Base-by-base conservation (phyloP, 140 eudicot species). In the Erigeron philadelphicus region DNA sequence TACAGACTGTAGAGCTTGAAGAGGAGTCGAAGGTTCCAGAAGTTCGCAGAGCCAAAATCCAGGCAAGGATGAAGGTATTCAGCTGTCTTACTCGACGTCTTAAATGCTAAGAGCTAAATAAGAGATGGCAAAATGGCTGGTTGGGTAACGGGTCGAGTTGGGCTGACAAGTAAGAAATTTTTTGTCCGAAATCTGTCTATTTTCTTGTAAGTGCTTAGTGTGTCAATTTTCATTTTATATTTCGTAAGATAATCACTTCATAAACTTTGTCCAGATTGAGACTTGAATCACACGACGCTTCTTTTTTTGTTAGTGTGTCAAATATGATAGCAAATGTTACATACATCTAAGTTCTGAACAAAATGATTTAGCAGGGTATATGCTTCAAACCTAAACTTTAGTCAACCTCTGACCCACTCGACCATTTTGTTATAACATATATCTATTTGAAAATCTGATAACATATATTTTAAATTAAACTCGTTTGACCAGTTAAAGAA, bases 1-100 rank as follows among this genome's bases (percentile, higher is more conserved):
- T 81, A 70, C 82, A 86, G 35, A 65, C 81, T 6, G 73, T 84
- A 11, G 94, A 86, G 79, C 55, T 72, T 72, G 93, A 88, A 69
- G 87, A 81, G 58, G 81, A 80, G 42, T 66, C 77, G 18, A 53
- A 60, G 60, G 66, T 59, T 63, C 90, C 96, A 59, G 88, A 86
- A 74, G 64, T 81, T 38, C 83, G 82, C 21, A 76, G 63, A 64
- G 79, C 64, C 62, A 84, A 80, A 65, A 75, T 86, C 53, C 88
- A 78, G 52, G 92, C 86, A 72, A 86, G 72, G 71, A 74, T 88
- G 75, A 88, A 86, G 94, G 96, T 80, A 74, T 61, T 17, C 55
- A 13, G 70, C 3, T 50, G 23, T 45, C 1, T 43, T 57, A 9
- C 25, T 40, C 9, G 4, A 43, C 4, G 35, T 17, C 53, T 60